Evolutionary conservation across 2,329 filamentous ascomycete genomes (phyloP), one percentile per base, ranked within the genome.

Genomic region (Arthrobotrys conoides): DNA sequence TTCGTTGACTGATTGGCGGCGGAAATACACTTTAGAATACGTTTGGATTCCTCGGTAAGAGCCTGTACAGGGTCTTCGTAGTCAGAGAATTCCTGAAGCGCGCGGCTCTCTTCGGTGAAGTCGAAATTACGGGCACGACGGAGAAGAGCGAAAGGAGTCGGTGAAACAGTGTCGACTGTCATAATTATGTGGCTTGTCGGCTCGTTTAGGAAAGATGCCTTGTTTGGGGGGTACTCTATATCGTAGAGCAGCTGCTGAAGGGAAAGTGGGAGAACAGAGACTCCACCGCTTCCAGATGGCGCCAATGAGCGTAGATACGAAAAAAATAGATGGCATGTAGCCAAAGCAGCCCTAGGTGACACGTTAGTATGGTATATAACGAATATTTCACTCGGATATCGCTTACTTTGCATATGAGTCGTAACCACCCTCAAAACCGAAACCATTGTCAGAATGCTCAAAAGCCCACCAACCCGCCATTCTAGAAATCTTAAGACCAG

Each of bases 401-500:
- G 83, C 89, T 85, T 86, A 94, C 92, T 87, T 91, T 81, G 91
- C 87, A 94, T 96, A 99, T 53, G 90, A 90, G 83, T 92, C 93
- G 85, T 99, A 99, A 69, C 95, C 94, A 48, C 93, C 93, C 81
- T 98, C 96, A 82, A 99, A 99, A 16, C 96, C 96, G 83, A 92
- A 95, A 49, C 92, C 92, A 5, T 90, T 90, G 83, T 98, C 94
- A 57, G 88, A 89, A 81, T 96, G 93, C 83, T 97, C 95, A 84
- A 99, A 99, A 0, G 95, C 94, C 96, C 96, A 99, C 96, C 96
- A 99, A 55, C 94, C 94, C 48, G 95, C 96, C 88, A 97, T 93
- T 81, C 96, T 90, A 9, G 96, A 98, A 69, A 99, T 88, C 84
- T 98, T 98, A 80, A 94, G 90, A 27, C 96, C 96, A 78, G 94